These are phyloP conservation scores for Syncephalastrum monosporum DNA, from an alignment of 371 early-diverging fungal species.

Conservation along the genomic window DNA sequence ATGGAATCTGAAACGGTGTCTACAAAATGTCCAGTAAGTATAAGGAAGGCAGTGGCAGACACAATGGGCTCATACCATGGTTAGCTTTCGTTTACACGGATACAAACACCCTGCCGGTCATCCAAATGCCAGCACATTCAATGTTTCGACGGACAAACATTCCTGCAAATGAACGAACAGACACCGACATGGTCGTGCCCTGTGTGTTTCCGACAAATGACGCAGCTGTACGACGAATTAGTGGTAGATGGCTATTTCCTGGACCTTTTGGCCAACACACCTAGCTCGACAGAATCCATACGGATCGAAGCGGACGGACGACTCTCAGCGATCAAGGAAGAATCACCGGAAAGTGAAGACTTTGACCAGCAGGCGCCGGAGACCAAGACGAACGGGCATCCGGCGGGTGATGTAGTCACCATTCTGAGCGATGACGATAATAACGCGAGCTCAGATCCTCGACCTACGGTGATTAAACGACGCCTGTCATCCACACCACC, in stretches of 20 bases:
- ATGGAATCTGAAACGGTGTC: slow-evolving; percentile 56
- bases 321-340: slow-evolving; percentile 45
- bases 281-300: slow-evolving; percentile 52
- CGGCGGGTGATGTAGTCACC: slow-evolving; percentile 8
- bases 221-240: slow-evolving; percentile 55
- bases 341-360: slow-evolving; percentile 6
- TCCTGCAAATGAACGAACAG: slow-evolving; percentile 68
- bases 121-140: slow-evolving; percentile 66
- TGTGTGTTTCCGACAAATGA: slow-evolving; percentile 59
- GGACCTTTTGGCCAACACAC: slow-evolving; percentile 55
- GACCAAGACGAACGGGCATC: slow-evolving; percentile 1
- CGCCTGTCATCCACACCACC: slow-evolving; percentile 9
- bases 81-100: slow-evolving; percentile 64
- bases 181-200: slow-evolving; percentile 77
- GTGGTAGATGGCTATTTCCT: slow-evolving; percentile 68
- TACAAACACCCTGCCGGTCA: slow-evolving; percentile 62
- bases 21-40: slow-evolving; percentile 57
- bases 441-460: background rate
- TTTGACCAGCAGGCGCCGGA: background rate
- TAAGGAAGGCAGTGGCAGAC: background rate
- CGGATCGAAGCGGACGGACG: slow-evolving; percentile 62
- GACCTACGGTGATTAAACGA: slow-evolving; percentile 10
- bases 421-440: slow-evolving; percentile 7
- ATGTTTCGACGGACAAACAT: slow-evolving; percentile 74
- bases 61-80: background rate